These are phyloP conservation scores for Schizothecium vesticola DNA, from an alignment of 495 filamentous ascomycete genomes.

Conservation along the genomic window DNA sequence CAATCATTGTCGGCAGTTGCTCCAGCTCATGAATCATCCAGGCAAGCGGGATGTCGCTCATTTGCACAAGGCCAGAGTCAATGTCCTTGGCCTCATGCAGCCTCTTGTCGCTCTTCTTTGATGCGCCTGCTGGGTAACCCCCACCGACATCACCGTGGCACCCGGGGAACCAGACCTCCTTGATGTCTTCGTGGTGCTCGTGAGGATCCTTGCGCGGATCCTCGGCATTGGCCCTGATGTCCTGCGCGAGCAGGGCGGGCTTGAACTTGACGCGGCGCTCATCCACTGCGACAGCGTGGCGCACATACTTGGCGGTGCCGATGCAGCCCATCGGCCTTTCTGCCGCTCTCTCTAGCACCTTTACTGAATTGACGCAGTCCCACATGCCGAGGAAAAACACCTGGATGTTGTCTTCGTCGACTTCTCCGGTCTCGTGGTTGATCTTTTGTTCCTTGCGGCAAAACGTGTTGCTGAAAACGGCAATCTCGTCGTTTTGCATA, in stretches of 20 bases:
- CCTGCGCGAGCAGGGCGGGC: slow-evolving; percentile 11
- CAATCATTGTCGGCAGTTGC: too few species aligned
- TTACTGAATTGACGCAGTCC: slow-evolving; percentile 18
- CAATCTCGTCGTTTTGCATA: too few species aligned
- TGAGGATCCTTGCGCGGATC: too few species aligned
- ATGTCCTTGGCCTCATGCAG: slow-evolving; percentile 1
- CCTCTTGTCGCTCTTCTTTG: too few species aligned
- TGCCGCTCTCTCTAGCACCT: too few species aligned
- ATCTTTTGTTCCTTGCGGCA: slow-evolving; percentile 9
- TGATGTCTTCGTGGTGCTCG: too few species aligned
- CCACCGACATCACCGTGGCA: slow-evolving; percentile 16
- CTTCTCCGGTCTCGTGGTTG: slow-evolving; percentile 1
- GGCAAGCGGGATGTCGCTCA: slow-evolving; percentile 16
- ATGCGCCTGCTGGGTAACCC: too few species aligned
- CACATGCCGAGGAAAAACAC: slow-evolving; percentile 18
- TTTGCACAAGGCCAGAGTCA: slow-evolving; percentile 10
- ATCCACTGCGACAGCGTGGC: slow-evolving; percentile 15
- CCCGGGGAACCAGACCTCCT: slow-evolving; percentile 16
- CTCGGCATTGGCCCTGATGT: not conserved
- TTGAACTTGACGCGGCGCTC: slow-evolving; percentile 20
- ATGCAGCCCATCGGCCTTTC: too few species aligned
- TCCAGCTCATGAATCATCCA: slow-evolving; percentile 17
- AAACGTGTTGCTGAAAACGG: slow-evolving; percentile 13
- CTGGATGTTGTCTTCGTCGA: slow-evolving; percentile 14
- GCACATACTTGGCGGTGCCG: slow-evolving; percentile 10